Percentiles rank a stretch among this genome's conserved stretches.
Evolutionary conservation across 1,139 yeast genomes (phyloP).

Genomic region (Wickerhamomyces sp.): DNA sequence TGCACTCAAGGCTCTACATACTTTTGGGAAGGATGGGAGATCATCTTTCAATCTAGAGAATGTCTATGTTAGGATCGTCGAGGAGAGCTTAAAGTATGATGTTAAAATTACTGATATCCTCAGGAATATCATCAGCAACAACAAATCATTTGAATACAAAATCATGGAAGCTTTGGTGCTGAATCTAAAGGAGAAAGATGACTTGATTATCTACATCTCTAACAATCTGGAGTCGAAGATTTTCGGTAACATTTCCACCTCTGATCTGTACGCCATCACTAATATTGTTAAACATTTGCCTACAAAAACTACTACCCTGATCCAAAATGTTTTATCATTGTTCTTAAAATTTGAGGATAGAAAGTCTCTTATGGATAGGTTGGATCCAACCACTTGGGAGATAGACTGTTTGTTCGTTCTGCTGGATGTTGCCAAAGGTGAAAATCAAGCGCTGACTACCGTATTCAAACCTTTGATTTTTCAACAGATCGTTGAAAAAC

Average conservation of each 20-base stretch:
- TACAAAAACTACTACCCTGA: not conserved
- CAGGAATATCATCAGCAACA: slow-evolving; percentile 12
- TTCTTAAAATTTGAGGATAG: not conserved
- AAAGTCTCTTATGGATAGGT: not conserved
- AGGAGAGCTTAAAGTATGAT: not conserved
- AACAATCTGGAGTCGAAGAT: slow-evolving; percentile 21
- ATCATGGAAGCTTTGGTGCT: slow-evolving; percentile 8
- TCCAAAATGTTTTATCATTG: not conserved
- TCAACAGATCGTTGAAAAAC: slow-evolving; percentile 4
- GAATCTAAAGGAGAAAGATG: not conserved
- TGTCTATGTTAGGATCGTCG: slow-evolving; percentile 11
- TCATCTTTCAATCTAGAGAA: slow-evolving; percentile 7
- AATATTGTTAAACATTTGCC: slow-evolving; percentile 5
- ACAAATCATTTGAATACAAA: slow-evolving; percentile 13
- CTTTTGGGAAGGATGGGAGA: not conserved
- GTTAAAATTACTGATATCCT: slow-evolving; percentile 13
- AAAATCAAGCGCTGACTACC: not conserved
- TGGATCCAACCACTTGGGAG: not conserved
- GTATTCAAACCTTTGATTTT: slow-evolving; percentile 1
- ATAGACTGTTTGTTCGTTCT: not conserved
- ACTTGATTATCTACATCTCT: slow-evolving; percentile 11
- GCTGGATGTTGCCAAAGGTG: not conserved
- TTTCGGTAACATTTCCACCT: slow-evolving; percentile 6
- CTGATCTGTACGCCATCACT: slow-evolving; percentile 11
- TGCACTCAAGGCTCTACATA: slow-evolving; percentile 6